These are phyloP conservation scores for Hypoxylon sp. DNA, from an alignment of 2,329 filamentous ascomycete species.

Conservation along the genomic window DNA sequence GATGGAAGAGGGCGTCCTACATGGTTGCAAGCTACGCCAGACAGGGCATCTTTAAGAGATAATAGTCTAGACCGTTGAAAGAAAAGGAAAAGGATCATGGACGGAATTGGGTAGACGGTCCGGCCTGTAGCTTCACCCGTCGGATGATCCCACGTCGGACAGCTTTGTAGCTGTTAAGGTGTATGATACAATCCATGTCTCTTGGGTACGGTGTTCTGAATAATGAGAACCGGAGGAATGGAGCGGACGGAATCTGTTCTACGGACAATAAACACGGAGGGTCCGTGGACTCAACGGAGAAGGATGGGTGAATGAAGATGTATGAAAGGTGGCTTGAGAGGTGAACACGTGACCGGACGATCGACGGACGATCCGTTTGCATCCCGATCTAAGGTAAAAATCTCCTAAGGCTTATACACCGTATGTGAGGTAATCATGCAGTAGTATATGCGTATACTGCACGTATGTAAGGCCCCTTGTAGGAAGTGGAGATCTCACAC, in stretches of 20 bases:
- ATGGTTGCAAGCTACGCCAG: constrained; percentile 6
- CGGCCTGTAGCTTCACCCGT: background rate
- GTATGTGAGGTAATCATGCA: constrained; percentile 3
- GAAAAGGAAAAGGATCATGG: background rate
- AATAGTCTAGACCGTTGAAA: background rate
- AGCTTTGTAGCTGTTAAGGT: background rate
- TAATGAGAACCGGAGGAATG: background rate
- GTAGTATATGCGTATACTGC: too few species aligned
- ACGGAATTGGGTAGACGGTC: constrained; percentile 1
- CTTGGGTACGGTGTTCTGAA: background rate
- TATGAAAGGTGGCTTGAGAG: background rate
- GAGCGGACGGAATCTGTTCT: background rate
- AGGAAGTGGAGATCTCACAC: background rate
- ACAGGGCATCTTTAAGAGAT: constrained; percentile 11
- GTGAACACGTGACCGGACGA: constrained; percentile 6
- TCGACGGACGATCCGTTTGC: constrained; percentile 5
- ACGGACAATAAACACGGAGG: constrained; percentile 10
- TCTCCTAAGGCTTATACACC: background rate
- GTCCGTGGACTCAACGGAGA: constrained; percentile 5
- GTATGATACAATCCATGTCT: background rate
- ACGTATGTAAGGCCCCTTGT: background rate
- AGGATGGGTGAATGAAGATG: background rate
- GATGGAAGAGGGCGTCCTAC: background rate
- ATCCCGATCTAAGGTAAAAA: background rate
- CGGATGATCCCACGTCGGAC: background rate